These are phyloP conservation scores for Xylaria nigripes DNA, from an alignment of 495 filamentous ascomycete genomes.

Conservation along the genomic window DNA sequence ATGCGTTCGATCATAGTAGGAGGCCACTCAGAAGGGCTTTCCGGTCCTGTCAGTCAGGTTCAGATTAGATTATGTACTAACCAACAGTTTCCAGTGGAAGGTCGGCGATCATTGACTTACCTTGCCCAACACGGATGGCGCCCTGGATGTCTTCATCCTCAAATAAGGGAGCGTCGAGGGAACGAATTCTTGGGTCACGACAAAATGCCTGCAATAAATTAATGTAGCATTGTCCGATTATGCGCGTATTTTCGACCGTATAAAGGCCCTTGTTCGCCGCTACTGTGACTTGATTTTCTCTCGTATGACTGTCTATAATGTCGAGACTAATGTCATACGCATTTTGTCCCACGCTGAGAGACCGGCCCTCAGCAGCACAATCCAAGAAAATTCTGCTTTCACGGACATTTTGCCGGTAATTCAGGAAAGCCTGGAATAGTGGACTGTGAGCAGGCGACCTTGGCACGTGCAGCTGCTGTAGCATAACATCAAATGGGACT, in stretches of 20 bases:
- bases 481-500: slow-evolving; percentile 23
- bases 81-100: no score
- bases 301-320: not conserved
- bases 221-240: no score
- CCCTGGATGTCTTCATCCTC: not conserved
- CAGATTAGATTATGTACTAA: no score
- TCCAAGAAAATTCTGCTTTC: slow-evolving; percentile 8
- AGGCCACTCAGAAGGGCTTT: no score
- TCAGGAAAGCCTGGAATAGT: slow-evolving; percentile 16
- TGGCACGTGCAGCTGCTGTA: slow-evolving; percentile 21
- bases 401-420: slow-evolving; percentile 8
- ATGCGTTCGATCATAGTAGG: not conserved
- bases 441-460: slow-evolving; percentile 4
- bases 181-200: no score
- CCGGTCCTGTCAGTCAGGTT: no score
- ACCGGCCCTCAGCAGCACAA: not conserved
- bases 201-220: not conserved
- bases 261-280: slow-evolving; percentile 5
- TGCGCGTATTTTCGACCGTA: slow-evolving; percentile 6
- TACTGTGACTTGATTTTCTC: slow-evolving; percentile 6
- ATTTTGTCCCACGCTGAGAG: not conserved
- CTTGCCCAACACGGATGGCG: not conserved
- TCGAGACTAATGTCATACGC: slow-evolving; percentile 5
- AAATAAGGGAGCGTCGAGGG: not conserved
- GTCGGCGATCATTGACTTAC: no score